A percentile compares a stretch with the other conserved stretches of the same genome.
Evolutionary conservation across 768 basidiomycete species (phyloP).

Genomic region (Rubroboletus satanas): DNA sequence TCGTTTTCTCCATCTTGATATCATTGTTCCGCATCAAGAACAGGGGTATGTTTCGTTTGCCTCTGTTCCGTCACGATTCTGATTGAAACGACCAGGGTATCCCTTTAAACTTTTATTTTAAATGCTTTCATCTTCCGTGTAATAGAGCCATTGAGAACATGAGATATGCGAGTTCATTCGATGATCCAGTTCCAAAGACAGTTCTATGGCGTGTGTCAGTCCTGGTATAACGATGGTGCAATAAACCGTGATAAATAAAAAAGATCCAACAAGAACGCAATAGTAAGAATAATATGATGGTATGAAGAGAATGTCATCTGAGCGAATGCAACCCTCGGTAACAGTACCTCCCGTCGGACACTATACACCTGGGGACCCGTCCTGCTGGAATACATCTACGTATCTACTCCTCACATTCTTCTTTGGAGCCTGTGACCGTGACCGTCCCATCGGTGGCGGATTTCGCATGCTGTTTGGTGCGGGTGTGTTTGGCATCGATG

Average conservation of each 20-base stretch:
- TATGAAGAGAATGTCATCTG: conserved; percentile 10
- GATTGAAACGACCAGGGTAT: conserved; percentile 48
- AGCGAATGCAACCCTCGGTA: not conserved
- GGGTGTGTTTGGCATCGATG: conserved; percentile 35
- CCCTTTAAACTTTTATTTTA: conserved; percentile 77
- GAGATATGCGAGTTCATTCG: not conserved
- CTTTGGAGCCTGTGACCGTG: conserved; percentile 59
- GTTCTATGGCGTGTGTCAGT: not conserved
- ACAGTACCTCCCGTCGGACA: not conserved
- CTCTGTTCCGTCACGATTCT: not conserved
- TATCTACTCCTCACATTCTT: conserved; percentile 79
- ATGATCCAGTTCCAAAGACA: not conserved
- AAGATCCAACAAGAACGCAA: conserved; percentile 17
- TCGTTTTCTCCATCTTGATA: conserved; percentile 83
- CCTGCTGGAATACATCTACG: conserved; percentile 84
- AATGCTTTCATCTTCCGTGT: not conserved
- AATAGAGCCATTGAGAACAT: not conserved
- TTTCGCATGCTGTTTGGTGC: conserved; percentile 16
- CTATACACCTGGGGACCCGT: conserved; percentile 25
- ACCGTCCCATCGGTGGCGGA: conserved; percentile 43
- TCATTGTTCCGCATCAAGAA: conserved; percentile 91
- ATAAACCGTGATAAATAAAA: conserved; percentile 22
- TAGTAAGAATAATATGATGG: conserved; percentile 18
- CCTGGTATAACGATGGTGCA: conserved; percentile 1
- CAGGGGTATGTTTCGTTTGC: conserved; percentile 48